Evolutionary conservation across 352 stramenopile genomes (phyloP).

Genomic region (Thalassiosira sp.): DNA sequence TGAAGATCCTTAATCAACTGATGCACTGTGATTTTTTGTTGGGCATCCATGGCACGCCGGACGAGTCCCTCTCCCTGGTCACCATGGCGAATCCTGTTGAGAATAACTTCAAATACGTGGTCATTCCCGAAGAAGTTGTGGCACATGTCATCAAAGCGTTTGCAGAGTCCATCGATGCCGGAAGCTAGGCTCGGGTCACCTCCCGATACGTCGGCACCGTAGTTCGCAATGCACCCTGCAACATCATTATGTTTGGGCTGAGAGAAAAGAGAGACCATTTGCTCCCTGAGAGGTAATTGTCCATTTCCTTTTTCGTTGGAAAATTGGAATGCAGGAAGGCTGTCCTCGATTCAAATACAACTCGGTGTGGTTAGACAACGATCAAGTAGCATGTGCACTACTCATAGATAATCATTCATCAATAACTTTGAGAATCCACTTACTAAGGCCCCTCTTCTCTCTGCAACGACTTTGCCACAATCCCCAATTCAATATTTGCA

Average conservation of each 20-base stretch:
- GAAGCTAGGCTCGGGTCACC: neutral
- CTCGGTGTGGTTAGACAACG: no score
- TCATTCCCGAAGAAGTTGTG: slow-evolving; percentile 18
- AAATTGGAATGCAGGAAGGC: slow-evolving; percentile 3
- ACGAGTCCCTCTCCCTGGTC: neutral
- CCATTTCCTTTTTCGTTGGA: neutral
- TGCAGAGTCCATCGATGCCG: neutral
- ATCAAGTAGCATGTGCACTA: no score
- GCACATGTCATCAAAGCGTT: slow-evolving; percentile 4
- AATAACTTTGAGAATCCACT: no score
- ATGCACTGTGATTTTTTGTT: slow-evolving; percentile 5
- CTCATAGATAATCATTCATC: neutral
- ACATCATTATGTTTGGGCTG: neutral
- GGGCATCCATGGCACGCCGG: neutral
- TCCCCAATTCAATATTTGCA: slow-evolving; percentile 25
- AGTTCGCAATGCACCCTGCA: neutral
- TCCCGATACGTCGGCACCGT: neutral
- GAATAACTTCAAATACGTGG: slow-evolving; percentile 42
- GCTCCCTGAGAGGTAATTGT: neutral
- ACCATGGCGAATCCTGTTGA: slow-evolving; percentile 37
- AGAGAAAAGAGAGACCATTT: slow-evolving; percentile 1
- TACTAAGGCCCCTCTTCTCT: slow-evolving; percentile 32
- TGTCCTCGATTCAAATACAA: slow-evolving; percentile 2
- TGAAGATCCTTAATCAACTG: slow-evolving; percentile 14
- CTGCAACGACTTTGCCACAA: slow-evolving; percentile 48